Evolutionary conservation across 2,329 filamentous ascomycete species (phyloP).

Genomic region (Penicillium sp.): DNA sequence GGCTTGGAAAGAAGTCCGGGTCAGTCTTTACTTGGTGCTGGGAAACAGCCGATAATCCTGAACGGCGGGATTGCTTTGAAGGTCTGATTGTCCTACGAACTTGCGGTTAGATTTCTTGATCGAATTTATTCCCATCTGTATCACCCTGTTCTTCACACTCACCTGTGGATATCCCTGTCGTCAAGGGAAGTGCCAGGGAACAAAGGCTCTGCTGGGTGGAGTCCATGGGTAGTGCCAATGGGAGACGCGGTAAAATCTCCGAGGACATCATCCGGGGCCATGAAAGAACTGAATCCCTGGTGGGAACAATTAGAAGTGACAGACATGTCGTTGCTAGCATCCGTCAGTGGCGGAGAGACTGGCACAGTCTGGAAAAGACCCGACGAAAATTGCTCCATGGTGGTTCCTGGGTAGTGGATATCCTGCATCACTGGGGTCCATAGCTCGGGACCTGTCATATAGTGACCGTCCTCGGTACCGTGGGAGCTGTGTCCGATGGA

Average conservation of each 20-base stretch:
- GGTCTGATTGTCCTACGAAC: constrained; percentile 39
- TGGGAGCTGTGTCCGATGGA: constrained; percentile 39
- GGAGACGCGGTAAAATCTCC: constrained; percentile 37
- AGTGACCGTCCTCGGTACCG: constrained; percentile 35
- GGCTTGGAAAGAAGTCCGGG: constrained; percentile 35
- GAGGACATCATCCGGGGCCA: constrained; percentile 38
- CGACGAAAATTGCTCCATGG: constrained; percentile 36
- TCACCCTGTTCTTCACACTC: constrained; percentile 18
- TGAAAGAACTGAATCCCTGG: constrained; percentile 38
- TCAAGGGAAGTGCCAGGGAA: constrained; percentile 41
- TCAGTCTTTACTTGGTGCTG: constrained; percentile 33
- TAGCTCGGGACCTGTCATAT: constrained; percentile 29
- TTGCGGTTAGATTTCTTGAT: constrained; percentile 10
- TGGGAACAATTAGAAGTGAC: constrained; percentile 41
- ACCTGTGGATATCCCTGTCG: constrained; percentile 44
- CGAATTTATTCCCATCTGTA: neutral
- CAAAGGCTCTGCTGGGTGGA: constrained; percentile 40
- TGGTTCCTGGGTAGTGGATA: constrained; percentile 33
- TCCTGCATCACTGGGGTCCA: constrained; percentile 40
- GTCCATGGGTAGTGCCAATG: constrained; percentile 31
- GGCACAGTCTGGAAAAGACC: constrained; percentile 39
- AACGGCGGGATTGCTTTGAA: constrained; percentile 39
- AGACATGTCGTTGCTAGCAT: constrained; percentile 42
- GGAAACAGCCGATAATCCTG: constrained; percentile 32
- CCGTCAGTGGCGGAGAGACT: constrained; percentile 43